Conservation (phyloP, 1,284 basidiomycete species). For the Xanthoconium separans region DNA sequence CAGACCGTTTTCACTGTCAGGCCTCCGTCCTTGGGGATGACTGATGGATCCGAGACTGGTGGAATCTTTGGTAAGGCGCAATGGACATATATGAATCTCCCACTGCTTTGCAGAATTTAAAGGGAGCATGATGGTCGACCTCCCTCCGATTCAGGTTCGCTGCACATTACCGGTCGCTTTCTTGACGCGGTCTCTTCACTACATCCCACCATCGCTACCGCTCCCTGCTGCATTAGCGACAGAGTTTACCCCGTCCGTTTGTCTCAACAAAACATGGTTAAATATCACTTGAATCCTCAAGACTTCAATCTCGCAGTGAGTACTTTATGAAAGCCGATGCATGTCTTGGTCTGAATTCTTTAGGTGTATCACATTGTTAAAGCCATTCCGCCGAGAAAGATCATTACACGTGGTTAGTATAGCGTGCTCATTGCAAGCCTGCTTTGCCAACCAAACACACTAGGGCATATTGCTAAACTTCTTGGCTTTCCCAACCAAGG, state of each 20-base stretch:
- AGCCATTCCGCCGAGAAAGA: slow-evolving; percentile 11
- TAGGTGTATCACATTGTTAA: slow-evolving; percentile 19
- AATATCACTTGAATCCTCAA: neutral
- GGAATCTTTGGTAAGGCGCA: no score
- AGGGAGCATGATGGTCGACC: no score
- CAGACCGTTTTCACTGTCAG: no score
- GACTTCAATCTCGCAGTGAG: slow-evolving; percentile 18
- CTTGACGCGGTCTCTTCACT: no score
- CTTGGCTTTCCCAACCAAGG: slow-evolving; percentile 15
- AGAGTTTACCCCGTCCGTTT: neutral
- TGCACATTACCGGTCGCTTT: no score
- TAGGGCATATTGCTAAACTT: slow-evolving; percentile 19
- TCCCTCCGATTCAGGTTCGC: no score
- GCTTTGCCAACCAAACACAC: neutral
- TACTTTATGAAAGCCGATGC: neutral
- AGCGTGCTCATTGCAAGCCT: neutral
- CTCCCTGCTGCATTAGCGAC: no score
- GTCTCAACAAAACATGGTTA: neutral
- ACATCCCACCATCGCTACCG: no score
- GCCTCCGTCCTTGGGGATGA: no score
- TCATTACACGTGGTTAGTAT: slow-evolving; percentile 20
- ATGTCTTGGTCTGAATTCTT: neutral
- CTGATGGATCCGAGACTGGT: no score
- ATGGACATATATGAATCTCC: no score
- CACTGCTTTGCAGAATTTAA: no score